Evolutionary conservation across 495 filamentous ascomycete species (phyloP), one percentile per base, ranked within the genome.

Genomic region (Clohesyomyces aquaticus): DNA sequence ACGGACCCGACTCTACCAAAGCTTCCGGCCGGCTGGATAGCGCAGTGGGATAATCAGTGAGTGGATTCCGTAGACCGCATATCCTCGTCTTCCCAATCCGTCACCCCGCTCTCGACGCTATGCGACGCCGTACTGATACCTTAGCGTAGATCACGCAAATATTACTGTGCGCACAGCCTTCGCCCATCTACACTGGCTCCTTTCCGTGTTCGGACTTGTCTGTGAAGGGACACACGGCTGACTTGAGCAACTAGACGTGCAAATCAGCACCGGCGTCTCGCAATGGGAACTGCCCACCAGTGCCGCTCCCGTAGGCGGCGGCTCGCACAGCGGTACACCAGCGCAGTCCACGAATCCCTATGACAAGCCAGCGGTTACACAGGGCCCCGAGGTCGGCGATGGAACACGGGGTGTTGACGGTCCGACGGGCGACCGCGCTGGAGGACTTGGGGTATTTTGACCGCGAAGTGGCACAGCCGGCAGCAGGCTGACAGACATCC

Each of bases 211-310:
- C 4, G 6, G 4, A 6, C 43, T 16, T 18, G 4, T 46, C 25
- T 4, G 19, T 8, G 23, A 18, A 29, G 27, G 56, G n/a, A 48
- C n/a, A 18, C n/a, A 25, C 32, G 10, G 47, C 59, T 62, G 46
- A 62, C 35, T 9, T 9, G 4, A 18, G 49, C 18, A 3, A 18
- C 2, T 32, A 66, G 63, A 71, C 67, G 76, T 78, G 22, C 72
- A 76, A 61, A 75, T 77, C 48, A 71, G 66, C 66, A 78, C 75
- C 42, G 74, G 76, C 38, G 67, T 70, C n/a, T 75, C 74, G 6
- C 74, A 74, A 25, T 78, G 76, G 76, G 70, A 76, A 6, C 56
- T 63, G n/a, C 76, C 76, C 14, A 75, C 75, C 12, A 65, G 27
- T n/a, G 70, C 70, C 1, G 72, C 76, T 3, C 73, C 75, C 18